Evolutionary conservation across 140 eudicot species (phyloP).

Genomic region (Erigeron philadelphicus): DNA sequence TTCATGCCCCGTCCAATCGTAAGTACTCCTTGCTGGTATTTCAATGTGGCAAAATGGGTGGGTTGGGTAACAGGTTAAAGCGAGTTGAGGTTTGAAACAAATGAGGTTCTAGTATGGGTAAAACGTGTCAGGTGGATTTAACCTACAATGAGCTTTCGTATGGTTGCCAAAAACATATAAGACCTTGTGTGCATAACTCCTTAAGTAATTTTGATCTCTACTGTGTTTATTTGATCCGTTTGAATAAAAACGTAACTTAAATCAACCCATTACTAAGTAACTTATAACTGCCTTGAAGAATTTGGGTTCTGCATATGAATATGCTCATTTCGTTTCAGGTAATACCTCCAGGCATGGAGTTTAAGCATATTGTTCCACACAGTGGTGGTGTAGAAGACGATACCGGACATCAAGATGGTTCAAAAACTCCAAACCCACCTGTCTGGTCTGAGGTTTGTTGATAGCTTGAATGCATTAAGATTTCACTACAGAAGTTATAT

Average conservation of each 20-base stretch:
- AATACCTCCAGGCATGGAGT: conserved; percentile 94
- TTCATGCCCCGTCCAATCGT: conserved; percentile 82
- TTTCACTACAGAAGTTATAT: background rate
- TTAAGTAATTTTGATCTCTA: too few relatives aligned
- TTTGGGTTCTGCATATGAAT: background rate
- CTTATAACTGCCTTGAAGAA: background rate
- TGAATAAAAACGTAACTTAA: too few relatives aligned
- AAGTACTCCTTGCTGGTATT: conserved; percentile 22
- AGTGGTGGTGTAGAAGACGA: conserved; percentile 42
- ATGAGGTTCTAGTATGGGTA: background rate
- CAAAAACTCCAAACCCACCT: conserved; percentile 57
- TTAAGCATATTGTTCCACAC: conserved; percentile 56
- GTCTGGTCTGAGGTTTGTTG: conserved; percentile 82
- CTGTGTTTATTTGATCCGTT: background rate
- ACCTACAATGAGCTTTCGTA: background rate
- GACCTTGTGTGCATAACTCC: too few relatives aligned
- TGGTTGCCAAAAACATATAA: background rate
- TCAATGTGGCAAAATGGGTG: background rate
- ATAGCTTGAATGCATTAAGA: conserved; percentile 13
- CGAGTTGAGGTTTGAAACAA: background rate
- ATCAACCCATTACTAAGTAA: background rate
- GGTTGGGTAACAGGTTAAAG: background rate
- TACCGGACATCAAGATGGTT: conserved; percentile 42
- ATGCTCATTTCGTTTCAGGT: conserved; percentile 37
- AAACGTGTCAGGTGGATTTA: background rate